phyloP scores from a whole-genome alignment of 306 rosid genomes.

The Vigna unguiculata region DNA sequence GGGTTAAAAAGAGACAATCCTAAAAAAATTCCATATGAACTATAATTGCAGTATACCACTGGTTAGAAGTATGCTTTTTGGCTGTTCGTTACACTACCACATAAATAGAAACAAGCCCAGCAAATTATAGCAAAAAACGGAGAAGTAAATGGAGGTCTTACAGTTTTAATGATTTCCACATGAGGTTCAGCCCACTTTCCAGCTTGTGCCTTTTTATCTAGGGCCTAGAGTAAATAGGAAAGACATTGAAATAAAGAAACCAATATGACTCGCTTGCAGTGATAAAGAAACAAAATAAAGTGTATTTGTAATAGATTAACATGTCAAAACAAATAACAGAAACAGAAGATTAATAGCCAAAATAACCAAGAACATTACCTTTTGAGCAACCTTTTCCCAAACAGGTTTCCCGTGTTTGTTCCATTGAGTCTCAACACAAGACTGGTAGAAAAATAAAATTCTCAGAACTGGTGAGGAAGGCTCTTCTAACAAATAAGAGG shows the following conservation, averaged over 20 bases:
- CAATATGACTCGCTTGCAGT: conserved; percentile 18
- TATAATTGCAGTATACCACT: conserved; percentile 22
- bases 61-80: conserved; percentile 6
- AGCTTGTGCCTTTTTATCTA: conserved; percentile 75
- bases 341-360: conserved; percentile 28
- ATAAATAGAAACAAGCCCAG: conserved; percentile 24
- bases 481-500: conserved; percentile 16
- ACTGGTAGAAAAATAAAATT: conserved; percentile 52
- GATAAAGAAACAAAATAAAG: conserved; percentile 34
- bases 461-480: conserved; percentile 44
- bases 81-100: conserved; percentile 17
- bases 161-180: conserved; percentile 73
- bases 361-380: conserved; percentile 57
- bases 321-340: conserved; percentile 6
- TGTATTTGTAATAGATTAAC: conserved; percentile 19
- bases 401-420: conserved; percentile 81
- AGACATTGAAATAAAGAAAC: conserved; percentile 37
- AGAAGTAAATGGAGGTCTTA: conserved; percentile 54
- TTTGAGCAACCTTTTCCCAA: conserved; percentile 61
- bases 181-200: conserved; percentile 96
- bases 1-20: conserved; percentile 29
- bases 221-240: conserved; percentile 58
- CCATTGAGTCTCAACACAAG: conserved; percentile 64
- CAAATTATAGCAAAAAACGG: conserved; percentile 37
- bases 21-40: conserved; percentile 21